Evolutionary conservation across 352 stramenopile species (phyloP).

Genomic region (Phytopythium chamaehyphon): DNA sequence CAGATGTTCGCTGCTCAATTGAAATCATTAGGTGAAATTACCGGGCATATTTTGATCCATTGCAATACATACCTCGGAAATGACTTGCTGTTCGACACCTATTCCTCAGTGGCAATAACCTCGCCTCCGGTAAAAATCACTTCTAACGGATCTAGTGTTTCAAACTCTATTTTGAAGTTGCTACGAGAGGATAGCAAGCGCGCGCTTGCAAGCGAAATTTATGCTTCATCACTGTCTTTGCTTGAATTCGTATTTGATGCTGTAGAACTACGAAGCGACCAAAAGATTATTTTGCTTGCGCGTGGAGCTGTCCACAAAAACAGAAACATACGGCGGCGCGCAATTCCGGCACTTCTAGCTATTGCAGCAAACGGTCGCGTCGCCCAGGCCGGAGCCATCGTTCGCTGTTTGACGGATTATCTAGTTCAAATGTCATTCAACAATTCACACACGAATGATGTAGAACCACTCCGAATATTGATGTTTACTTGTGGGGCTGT

Average conservation of each 20-base stretch:
- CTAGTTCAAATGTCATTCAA: constrained; percentile 47
- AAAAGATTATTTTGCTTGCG: constrained; percentile 59
- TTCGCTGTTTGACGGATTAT: constrained; percentile 59
- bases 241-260: constrained; percentile 43
- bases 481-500: constrained; percentile 26
- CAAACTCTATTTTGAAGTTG: constrained; percentile 1
- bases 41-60: constrained; percentile 64
- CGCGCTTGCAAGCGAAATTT: constrained; percentile 46
- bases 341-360: constrained; percentile 26
- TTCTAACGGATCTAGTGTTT: background rate
- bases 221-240: constrained; percentile 32
- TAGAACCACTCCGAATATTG: constrained; percentile 32
- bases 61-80: constrained; percentile 64
- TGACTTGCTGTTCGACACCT: constrained; percentile 30
- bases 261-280: constrained; percentile 49
- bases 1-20: constrained; percentile 27
- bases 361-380: constrained; percentile 18
- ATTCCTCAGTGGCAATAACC: background rate
- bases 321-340: constrained; percentile 28
- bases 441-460: constrained; percentile 17
- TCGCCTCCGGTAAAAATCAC: background rate
- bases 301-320: constrained; percentile 49
- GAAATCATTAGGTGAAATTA: constrained; percentile 42
- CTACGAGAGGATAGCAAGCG: constrained; percentile 46
- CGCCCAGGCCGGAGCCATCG: constrained; percentile 23